phyloP scores from a whole-genome alignment of 2,329 filamentous ascomycete genomes.

The Arthrobotrys pseudoclavata region DNA sequence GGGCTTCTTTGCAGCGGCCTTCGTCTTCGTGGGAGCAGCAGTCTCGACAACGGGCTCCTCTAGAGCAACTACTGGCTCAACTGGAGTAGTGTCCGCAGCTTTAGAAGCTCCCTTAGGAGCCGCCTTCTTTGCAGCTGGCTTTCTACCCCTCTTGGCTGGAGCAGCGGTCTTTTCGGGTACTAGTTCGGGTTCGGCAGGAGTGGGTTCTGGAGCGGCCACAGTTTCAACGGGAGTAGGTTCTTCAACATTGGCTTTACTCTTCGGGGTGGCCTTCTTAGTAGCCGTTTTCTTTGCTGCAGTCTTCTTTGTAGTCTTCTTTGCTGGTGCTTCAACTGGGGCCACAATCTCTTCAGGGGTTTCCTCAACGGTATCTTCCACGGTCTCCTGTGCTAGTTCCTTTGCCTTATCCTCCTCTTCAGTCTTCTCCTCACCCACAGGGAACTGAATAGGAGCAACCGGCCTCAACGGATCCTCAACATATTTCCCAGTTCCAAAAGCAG shows the following conservation, averaged over 20 bases:
- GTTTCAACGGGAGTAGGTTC: not conserved
- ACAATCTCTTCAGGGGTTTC: not conserved
- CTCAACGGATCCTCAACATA: conserved; percentile 35
- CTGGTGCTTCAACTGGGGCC: not conserved
- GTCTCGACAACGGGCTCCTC: not conserved
- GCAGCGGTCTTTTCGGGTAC: not conserved
- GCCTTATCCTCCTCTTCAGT: not conserved
- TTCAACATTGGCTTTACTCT: not conserved
- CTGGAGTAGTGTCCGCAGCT: not conserved
- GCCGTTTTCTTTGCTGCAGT: conserved; percentile 1
- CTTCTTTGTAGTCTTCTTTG: conserved; percentile 9
- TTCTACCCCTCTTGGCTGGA: not conserved
- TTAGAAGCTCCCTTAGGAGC: conserved; percentile 14
- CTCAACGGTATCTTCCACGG: not conserved
- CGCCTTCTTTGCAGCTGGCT: conserved; percentile 4
- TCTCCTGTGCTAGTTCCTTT: not conserved
- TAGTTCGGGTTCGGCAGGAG: not conserved
- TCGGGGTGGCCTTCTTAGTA: conserved; percentile 17
- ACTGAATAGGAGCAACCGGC: conserved; percentile 11
- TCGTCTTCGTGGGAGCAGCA: not conserved
- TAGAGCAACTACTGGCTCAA: not conserved
- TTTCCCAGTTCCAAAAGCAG: conserved; percentile 41
- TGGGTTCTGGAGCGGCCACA: not conserved
- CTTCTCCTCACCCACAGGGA: not conserved
- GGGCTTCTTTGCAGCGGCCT: conserved; percentile 16